phyloP scores from a whole-genome alignment of 106 monocot genomes.

The Platanthera zijinensis region DNA sequence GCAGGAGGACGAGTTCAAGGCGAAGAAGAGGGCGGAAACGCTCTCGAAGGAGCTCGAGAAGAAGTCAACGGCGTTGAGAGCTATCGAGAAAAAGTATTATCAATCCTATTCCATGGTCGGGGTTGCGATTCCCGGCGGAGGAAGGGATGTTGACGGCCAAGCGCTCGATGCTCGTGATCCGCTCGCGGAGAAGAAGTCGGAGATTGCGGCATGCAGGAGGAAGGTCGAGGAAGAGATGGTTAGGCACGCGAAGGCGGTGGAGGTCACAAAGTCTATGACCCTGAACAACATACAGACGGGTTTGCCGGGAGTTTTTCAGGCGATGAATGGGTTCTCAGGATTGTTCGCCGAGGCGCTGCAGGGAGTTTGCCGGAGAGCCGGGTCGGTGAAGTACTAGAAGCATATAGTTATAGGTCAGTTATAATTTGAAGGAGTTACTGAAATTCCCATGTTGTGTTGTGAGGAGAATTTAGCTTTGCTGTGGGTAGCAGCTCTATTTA shows the following conservation, averaged over 20 bases:
- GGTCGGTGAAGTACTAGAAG: conserved; percentile 20
- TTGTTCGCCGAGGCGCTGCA: conserved; percentile 52
- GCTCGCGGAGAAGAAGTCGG: conserved; percentile 52
- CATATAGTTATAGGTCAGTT: background rate
- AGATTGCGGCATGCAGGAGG: conserved; percentile 50
- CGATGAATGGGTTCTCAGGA: conserved; percentile 74
- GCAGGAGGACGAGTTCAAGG: conserved; percentile 72
- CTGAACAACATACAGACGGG: conserved; percentile 84
- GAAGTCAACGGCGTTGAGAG: conserved; percentile 57
- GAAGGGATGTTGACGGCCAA: conserved; percentile 25
- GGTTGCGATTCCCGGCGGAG: conserved; percentile 36
- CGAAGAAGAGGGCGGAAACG: conserved; percentile 56
- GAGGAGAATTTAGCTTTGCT: conserved; percentile 1
- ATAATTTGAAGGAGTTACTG: background rate
- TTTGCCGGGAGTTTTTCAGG: conserved; percentile 82
- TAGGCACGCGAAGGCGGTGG: conserved; percentile 47
- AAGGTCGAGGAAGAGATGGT: conserved; percentile 74
- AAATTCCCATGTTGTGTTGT: conserved; percentile 6
- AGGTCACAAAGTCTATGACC: conserved; percentile 66
- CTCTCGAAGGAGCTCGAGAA: conserved; percentile 79
- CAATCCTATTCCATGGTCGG: conserved; percentile 77
- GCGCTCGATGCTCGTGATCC: conserved; percentile 60
- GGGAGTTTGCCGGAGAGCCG: conserved; percentile 50
- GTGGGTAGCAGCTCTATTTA: conserved; percentile 18
- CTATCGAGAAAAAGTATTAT: conserved; percentile 86